Evolutionary conservation across 2,329 filamentous ascomycete genomes (phyloP).

Genomic region (Paracorniculantispora psalliotae): DNA sequence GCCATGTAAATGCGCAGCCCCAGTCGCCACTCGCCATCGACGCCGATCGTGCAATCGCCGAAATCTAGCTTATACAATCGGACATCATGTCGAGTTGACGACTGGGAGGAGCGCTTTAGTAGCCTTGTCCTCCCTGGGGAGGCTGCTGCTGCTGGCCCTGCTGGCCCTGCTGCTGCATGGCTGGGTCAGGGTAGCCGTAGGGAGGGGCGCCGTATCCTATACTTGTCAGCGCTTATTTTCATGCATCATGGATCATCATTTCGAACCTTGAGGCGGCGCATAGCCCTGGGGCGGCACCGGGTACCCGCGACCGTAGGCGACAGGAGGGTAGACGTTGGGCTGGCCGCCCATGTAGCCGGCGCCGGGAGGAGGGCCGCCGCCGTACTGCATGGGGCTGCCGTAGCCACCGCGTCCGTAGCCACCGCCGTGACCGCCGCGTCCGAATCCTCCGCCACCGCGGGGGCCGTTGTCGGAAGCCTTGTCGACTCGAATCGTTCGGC

Average conservation of each 20-base stretch:
- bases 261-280: conserved; percentile 35
- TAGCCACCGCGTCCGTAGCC: conserved; percentile 41
- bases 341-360: conserved; percentile 30
- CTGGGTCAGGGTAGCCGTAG: conserved; percentile 46
- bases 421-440: conserved; percentile 35
- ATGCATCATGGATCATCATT: conserved; percentile 16
- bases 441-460: conserved; percentile 51
- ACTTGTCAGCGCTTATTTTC: conserved; percentile 11
- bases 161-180: conserved; percentile 34
- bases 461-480: conserved; percentile 80
- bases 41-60: background rate
- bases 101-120: conserved; percentile 27
- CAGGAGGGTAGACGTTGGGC: conserved; percentile 34
- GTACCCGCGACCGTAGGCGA: conserved; percentile 35
- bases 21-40: background rate
- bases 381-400: conserved; percentile 34
- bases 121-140: conserved; percentile 33
- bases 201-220: conserved; percentile 34
- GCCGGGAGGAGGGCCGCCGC: conserved; percentile 32
- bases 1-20: conserved; percentile 2
- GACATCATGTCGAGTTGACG: background rate
- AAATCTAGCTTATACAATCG: background rate
- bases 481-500: conserved; percentile 89
- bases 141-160: conserved; percentile 26
- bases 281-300: conserved; percentile 32